Conservation (phyloP, 2,329 filamentous ascomycete species). For the Epichloe sibirici region DNA sequence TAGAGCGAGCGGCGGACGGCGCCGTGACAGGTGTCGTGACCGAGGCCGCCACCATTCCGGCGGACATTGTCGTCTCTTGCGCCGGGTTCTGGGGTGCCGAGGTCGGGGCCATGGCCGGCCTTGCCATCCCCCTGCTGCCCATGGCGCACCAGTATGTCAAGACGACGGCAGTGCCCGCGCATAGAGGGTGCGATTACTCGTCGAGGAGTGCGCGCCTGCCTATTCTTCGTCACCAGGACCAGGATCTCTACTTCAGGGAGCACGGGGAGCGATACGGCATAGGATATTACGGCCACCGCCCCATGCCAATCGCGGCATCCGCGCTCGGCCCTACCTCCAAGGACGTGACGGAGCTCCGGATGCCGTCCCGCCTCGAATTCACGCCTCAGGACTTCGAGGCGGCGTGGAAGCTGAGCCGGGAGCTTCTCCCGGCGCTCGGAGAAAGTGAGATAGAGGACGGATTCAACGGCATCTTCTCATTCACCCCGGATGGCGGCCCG, state of each 20-base stretch:
- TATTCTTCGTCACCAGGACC: slow-evolving; percentile 50
- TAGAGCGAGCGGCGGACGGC: slow-evolving; percentile 32
- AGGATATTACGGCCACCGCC: slow-evolving; percentile 51
- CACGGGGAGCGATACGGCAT: slow-evolving; percentile 52
- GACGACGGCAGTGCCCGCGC: slow-evolving; percentile 38
- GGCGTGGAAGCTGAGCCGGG: slow-evolving; percentile 44
- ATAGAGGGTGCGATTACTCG: slow-evolving; percentile 20
- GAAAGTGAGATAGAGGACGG: slow-evolving; percentile 42
- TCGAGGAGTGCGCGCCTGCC: slow-evolving; percentile 41
- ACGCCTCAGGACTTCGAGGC: slow-evolving; percentile 47
- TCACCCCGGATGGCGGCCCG: slow-evolving; percentile 51
- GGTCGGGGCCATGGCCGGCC: slow-evolving; percentile 46
- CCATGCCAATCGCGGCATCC: slow-evolving; percentile 46
- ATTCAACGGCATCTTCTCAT: slow-evolving; percentile 56
- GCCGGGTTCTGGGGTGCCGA: slow-evolving; percentile 57
- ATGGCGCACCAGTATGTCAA: slow-evolving; percentile 54
- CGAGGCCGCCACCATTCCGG: slow-evolving; percentile 33
- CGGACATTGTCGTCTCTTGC: slow-evolving; percentile 50
- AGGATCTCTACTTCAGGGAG: slow-evolving; percentile 52
- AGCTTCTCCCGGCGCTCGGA: slow-evolving; percentile 39
- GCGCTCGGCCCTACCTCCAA: slow-evolving; percentile 39
- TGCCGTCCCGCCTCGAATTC: slow-evolving; percentile 51
- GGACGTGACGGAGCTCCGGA: slow-evolving; percentile 44
- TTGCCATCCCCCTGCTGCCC: slow-evolving; percentile 45
- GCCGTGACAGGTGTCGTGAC: slow-evolving; percentile 45